phyloP scores from a whole-genome alignment of 768 basidiomycete species.

The Pulveroboletus frians region DNA sequence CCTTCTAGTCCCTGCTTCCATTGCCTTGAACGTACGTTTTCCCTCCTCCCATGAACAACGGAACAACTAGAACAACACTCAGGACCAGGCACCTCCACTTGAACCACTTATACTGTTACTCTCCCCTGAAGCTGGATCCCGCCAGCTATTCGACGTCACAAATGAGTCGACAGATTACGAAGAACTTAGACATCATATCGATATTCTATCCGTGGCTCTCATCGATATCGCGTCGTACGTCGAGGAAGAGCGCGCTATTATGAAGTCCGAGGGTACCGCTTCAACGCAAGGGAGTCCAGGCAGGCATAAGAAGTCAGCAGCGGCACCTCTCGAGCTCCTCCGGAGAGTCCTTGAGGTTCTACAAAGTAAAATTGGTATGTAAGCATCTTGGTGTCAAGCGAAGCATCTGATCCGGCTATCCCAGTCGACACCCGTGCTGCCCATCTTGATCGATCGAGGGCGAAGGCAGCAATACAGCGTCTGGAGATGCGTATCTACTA shows the following conservation, averaged over 20 bases:
- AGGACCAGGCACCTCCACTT: constrained; percentile 50
- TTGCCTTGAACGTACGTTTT: constrained; percentile 12
- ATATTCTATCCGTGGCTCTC: constrained; percentile 55
- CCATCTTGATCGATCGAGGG: constrained; percentile 69
- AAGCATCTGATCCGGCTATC: neutral
- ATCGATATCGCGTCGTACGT: constrained; percentile 56
- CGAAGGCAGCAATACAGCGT: constrained; percentile 64
- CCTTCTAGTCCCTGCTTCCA: constrained; percentile 6
- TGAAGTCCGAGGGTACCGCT: constrained; percentile 6
- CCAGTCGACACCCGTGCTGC: constrained; percentile 70
- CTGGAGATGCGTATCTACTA: constrained; percentile 60
- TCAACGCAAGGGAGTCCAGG: constrained; percentile 22
- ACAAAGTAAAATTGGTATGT: constrained; percentile 60
- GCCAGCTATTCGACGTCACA: constrained; percentile 48
- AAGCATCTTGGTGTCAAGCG: neutral
- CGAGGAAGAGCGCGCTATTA: constrained; percentile 36
- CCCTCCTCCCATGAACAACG: neutral
- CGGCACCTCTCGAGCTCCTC: constrained; percentile 47
- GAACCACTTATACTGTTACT: constrained; percentile 47
- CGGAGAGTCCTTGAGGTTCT: constrained; percentile 44
- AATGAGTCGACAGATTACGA: constrained; percentile 57
- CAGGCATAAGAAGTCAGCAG: constrained; percentile 27
- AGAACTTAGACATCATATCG: constrained; percentile 49
- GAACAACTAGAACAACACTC: neutral
- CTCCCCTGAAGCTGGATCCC: constrained; percentile 36